A percentile compares a stretch with the other conserved stretches of the same genome.
Evolutionary conservation across 2,329 filamentous ascomycete species (phyloP).

Genomic region (Hypoxylon sp.): DNA sequence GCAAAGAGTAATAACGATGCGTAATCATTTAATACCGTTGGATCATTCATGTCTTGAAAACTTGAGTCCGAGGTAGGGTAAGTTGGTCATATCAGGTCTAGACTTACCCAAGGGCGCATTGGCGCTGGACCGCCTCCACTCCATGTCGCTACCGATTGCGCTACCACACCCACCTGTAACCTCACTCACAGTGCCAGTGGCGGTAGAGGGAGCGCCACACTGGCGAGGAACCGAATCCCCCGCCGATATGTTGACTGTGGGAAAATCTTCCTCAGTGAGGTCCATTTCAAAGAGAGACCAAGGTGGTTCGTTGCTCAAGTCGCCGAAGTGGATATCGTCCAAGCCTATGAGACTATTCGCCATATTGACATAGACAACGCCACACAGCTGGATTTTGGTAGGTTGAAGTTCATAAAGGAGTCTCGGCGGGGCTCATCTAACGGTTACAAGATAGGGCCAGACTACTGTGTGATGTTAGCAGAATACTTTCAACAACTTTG

Average conservation of each 20-base stretch:
- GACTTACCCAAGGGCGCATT: slow-evolving; percentile 37
- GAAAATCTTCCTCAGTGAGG: slow-evolving; percentile 26
- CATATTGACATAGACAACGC: slow-evolving; percentile 24
- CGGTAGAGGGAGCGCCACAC: slow-evolving; percentile 4
- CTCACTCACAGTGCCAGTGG: slow-evolving; percentile 5
- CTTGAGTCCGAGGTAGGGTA: slow-evolving; percentile 18
- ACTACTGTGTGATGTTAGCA: slow-evolving; percentile 7
- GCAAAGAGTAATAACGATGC: slow-evolving; percentile 34
- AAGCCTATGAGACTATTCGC: slow-evolving; percentile 20
- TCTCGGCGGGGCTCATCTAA: slow-evolving; percentile 14
- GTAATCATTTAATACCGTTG: slow-evolving; percentile 30
- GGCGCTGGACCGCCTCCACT: slow-evolving; percentile 7
- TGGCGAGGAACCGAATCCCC: slow-evolving; percentile 13
- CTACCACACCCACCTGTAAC: slow-evolving; percentile 6
- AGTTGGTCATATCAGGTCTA: slow-evolving; percentile 7
- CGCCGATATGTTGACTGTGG: slow-evolving; percentile 8
- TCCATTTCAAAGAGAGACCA: slow-evolving; percentile 38
- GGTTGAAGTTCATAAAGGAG: slow-evolving; percentile 9
- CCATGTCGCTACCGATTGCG: slow-evolving; percentile 4
- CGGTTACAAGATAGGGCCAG: slow-evolving; percentile 3
- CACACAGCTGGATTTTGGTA: slow-evolving; percentile 1
- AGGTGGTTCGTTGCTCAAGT: slow-evolving; percentile 18
- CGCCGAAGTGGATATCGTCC: slow-evolving; percentile 21
- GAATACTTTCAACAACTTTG: slow-evolving; percentile 6
- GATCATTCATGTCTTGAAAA: slow-evolving; percentile 39